These are phyloP conservation scores for Pleurotus pulmonarius DNA, from an alignment of 768 basidiomycete species.

Conservation along the genomic window DNA sequence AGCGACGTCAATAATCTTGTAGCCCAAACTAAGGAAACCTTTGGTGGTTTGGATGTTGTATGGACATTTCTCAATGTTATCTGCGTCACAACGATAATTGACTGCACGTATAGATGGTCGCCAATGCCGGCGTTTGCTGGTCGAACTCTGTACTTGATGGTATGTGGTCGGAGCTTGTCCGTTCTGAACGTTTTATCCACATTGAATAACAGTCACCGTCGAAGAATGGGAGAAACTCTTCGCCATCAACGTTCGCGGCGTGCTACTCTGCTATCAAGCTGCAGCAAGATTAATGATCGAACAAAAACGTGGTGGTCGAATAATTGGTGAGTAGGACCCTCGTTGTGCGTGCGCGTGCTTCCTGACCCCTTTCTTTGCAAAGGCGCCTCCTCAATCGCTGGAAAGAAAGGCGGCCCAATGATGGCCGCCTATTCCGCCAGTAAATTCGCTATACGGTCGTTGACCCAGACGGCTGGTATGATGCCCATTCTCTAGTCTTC, in stretches of 20 bases:
- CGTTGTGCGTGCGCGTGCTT: too few species aligned
- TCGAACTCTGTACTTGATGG: slow-evolving; percentile 14
- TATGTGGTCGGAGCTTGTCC: slow-evolving; percentile 2
- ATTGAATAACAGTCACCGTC: slow-evolving; percentile 21
- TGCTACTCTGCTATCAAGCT: slow-evolving; percentile 36
- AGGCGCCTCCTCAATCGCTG: slow-evolving; percentile 31
- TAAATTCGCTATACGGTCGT: slow-evolving; percentile 37
- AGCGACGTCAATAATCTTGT: slow-evolving; percentile 25
- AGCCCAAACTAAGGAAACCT: slow-evolving; percentile 12
- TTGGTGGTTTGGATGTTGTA: slow-evolving; percentile 25
- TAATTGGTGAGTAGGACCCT: slow-evolving; percentile 30
- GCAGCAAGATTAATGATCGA: slow-evolving; percentile 41
- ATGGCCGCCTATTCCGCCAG: slow-evolving; percentile 27
- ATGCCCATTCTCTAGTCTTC: too few species aligned
- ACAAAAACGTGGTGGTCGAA: slow-evolving; percentile 37
- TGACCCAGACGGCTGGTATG: slow-evolving; percentile 36
- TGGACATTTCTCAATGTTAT: not conserved
- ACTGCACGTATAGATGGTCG: slow-evolving; percentile 28
- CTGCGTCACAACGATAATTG: not conserved
- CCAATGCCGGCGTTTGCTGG: slow-evolving; percentile 26
- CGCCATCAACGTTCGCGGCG: slow-evolving; percentile 36
- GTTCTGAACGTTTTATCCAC: not conserved
- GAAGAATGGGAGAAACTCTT: slow-evolving; percentile 28
- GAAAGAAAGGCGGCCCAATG: slow-evolving; percentile 21
- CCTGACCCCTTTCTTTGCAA: too few species aligned